Conservation (phyloP, 352 stramenopile species). For the Phytophthora sp. region DNA sequence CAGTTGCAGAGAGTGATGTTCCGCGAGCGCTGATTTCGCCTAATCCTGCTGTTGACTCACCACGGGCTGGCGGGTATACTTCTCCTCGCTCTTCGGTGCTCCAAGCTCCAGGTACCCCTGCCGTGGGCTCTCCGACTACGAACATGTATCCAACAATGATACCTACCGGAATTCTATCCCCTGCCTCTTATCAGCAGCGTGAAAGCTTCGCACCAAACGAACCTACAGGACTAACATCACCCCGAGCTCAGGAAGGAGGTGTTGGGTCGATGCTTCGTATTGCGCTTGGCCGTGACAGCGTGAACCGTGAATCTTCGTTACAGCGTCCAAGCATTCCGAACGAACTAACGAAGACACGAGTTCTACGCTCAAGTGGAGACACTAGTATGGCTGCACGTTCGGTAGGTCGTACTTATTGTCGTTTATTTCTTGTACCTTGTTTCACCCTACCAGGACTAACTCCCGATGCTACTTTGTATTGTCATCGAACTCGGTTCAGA, state of each 20-base stretch:
- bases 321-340: conserved; percentile 35
- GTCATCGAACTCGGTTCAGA: conserved; percentile 13
- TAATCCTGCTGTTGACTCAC: conserved; percentile 87
- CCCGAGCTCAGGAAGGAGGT: conserved; percentile 41
- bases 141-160: conserved; percentile 61
- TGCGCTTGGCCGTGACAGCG: conserved; percentile 71
- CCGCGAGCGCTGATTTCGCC: conserved; percentile 82
- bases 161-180: conserved; percentile 59
- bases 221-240: conserved; percentile 8
- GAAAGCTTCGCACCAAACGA: conserved; percentile 62
- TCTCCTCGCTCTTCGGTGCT: conserved; percentile 78
- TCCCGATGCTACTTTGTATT: no score
- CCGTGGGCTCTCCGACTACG: conserved; percentile 50
- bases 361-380: conserved; percentile 37
- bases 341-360: conserved; percentile 44
- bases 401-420: no score
- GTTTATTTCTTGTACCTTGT: neutral
- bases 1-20: conserved; percentile 80
- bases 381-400: conserved; percentile 1
- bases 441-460: no score
- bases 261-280: conserved; percentile 76
- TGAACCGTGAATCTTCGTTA: conserved; percentile 58
- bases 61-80: conserved; percentile 74
- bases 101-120: conserved; percentile 74
- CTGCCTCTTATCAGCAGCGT: conserved; percentile 84